Evolutionary conservation across 1,139 yeast genomes (phyloP), one percentile per base, ranked within the genome.

Genomic region (Magnusiomyces sp.): DNA sequence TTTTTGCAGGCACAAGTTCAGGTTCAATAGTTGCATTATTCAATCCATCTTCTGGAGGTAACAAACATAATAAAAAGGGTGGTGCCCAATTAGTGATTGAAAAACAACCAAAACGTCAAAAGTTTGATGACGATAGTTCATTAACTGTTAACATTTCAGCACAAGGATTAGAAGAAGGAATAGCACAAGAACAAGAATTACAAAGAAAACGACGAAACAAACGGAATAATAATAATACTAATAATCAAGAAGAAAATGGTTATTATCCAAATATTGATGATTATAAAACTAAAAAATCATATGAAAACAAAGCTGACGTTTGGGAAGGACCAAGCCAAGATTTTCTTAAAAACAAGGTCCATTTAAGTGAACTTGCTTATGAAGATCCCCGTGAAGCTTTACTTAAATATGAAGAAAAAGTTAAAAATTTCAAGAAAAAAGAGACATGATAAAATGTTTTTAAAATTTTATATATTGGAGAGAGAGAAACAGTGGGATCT

Each of bases 301-400:
- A 34, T 17, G 10, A 19, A 17, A 20, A 13, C 3, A 17, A 19
- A 16, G 42, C 31, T n/a, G 27, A 5, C 2, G 31, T 39, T 6
- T 39, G 42, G 42, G 27, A 39, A n/a, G 27, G 20, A 5, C 42
- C 42, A 6, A 39, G 27, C 14, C 10, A 39, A 39, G n/a, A 16
- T 2, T 39, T 16, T 19, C 31, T 39, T 10, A 19, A 31, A 39
- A 31, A 39, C 2, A 39, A 39, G 13, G 31, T 39, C 17, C 31
- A 58, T 44, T 39, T 59, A 20, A 55, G 60, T 44, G 48, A 56
- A 34, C 48, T 60, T 41, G 54, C 55, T 13, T 52, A 56, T 17
- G 70, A 68, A 52, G 72, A 69, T 51, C 71, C 72, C 2, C 55
- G 72, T 32, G 71, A 68, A 48, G 70, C 68, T 11, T 53, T 69